These are phyloP conservation scores for Sanghuangporus sanghuang DNA, from an alignment of 1,284 basidiomycete species.

Conservation along the genomic window DNA sequence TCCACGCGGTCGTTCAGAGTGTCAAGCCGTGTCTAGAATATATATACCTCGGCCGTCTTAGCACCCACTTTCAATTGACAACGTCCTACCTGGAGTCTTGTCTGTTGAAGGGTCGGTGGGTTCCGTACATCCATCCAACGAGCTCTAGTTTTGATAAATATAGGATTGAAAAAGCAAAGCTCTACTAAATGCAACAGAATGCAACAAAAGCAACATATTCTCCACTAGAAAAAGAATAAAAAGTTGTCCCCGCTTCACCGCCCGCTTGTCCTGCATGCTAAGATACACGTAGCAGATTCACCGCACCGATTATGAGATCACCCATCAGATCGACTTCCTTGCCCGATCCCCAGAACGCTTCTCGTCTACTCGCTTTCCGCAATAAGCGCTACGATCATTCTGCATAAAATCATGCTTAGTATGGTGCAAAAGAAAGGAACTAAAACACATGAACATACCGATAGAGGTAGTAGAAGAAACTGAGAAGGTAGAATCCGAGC, in stretches of 20 bases:
- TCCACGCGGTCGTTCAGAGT: constrained; percentile 73
- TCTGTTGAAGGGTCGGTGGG: constrained; percentile 73
- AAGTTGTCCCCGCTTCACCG: not conserved
- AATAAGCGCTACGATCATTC: constrained; percentile 33
- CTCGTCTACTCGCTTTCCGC: constrained; percentile 28
- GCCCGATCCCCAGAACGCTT: not conserved
- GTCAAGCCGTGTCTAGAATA: constrained; percentile 75
- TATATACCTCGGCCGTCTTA: constrained; percentile 64
- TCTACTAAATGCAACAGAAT: not conserved
- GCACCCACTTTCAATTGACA: constrained; percentile 49
- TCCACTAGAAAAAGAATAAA: not conserved
- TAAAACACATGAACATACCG: constrained; percentile 49
- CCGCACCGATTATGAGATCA: not conserved
- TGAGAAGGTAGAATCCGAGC: constrained; percentile 91
- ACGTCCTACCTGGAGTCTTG: constrained; percentile 25
- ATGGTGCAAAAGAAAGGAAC: not conserved
- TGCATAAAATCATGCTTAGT: constrained; percentile 15
- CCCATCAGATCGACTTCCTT: not conserved
- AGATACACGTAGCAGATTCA: not conserved
- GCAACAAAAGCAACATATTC: not conserved
- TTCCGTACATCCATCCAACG: constrained; percentile 45
- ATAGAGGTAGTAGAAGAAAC: constrained; percentile 97
- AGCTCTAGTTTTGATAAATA: not conserved
- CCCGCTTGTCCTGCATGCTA: not conserved
- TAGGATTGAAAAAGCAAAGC: not conserved